These are phyloP conservation scores for Aspergillus chevalieri DNA, from an alignment of 2,329 filamentous ascomycete genomes.

Conservation along the genomic window DNA sequence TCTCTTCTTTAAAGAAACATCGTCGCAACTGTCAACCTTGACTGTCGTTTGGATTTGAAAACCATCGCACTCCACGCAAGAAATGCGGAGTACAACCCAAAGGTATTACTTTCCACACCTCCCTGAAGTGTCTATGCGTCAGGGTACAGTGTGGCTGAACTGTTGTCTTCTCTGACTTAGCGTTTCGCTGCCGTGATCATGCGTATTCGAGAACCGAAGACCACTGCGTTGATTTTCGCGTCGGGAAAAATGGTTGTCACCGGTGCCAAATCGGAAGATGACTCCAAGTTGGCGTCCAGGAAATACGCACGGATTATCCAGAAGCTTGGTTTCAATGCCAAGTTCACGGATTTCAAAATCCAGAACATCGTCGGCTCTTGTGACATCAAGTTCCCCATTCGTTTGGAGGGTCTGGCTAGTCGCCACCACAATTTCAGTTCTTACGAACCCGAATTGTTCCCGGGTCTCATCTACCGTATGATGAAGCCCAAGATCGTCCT, in stretches of 20 bases:
- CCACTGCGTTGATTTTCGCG: constrained; percentile 94
- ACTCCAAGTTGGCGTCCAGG: constrained; percentile 90
- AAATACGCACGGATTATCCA: constrained; percentile 99
- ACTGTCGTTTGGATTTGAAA: constrained; percentile 96
- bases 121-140: constrained; percentile 25
- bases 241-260: constrained; percentile 99
- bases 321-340: constrained; percentile 98
- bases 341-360: constrained; percentile 99
- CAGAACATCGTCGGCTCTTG: constrained; percentile 99
- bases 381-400: constrained; percentile 99
- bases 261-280: constrained; percentile 94
- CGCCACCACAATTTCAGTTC: constrained; percentile 99
- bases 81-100: constrained; percentile 98
- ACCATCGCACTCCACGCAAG: constrained; percentile 96
- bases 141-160: constrained; percentile 42
- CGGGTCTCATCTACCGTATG: constrained; percentile 99
- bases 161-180: constrained; percentile 47
- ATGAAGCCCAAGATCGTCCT: constrained; percentile 99
- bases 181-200: constrained; percentile 99
- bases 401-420: constrained; percentile 87
- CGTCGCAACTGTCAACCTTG: constrained; percentile 96
- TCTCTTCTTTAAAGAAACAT: constrained; percentile 69
- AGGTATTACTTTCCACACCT: constrained; percentile 57
- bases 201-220: constrained; percentile 99
- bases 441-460: constrained; percentile 97